phyloP scores from a whole-genome alignment of 139 green algal species.

The Ettlia oleoabundans region DNA sequence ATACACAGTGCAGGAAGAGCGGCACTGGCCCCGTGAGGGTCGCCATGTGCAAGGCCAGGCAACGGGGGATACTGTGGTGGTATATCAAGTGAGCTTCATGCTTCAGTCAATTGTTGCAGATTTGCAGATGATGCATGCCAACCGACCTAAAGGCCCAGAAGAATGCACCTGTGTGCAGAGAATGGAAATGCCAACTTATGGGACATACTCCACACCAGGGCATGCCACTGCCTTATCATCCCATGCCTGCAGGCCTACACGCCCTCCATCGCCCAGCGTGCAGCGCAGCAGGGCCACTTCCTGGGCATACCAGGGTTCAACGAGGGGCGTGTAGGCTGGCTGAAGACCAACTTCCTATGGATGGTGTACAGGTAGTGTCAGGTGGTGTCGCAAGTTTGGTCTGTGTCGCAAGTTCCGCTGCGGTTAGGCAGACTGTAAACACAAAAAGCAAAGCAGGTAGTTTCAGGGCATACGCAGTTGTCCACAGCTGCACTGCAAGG shows the following conservation, averaged over 20 bases:
- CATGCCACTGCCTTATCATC: neutral
- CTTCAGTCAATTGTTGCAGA: too few relatives aligned
- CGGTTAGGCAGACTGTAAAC: too few relatives aligned
- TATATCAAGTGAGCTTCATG: neutral
- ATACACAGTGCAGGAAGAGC: neutral
- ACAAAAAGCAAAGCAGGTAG: too few relatives aligned
- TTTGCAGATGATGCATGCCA: too few relatives aligned
- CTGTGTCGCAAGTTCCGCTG: too few relatives aligned
- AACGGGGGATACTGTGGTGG: neutral
- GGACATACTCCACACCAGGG: too few relatives aligned
- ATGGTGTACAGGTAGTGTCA: neutral
- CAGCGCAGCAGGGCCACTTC: neutral
- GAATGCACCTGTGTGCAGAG: too few relatives aligned
- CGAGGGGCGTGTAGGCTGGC: neutral
- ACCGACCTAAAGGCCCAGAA: too few relatives aligned
- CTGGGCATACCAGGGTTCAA: neutral
- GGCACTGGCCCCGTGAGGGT: neutral
- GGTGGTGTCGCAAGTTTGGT: too few relatives aligned
- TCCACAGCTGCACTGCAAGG: too few relatives aligned
- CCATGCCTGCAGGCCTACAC: neutral
- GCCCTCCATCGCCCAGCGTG: neutral
- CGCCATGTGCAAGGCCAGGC: neutral
- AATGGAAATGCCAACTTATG: too few relatives aligned
- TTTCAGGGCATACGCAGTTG: too few relatives aligned
- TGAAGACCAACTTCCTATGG: constrained; percentile 2